Conservation (phyloP, 257 asterid genomes). For the Solanum tarapatanum region DNA sequence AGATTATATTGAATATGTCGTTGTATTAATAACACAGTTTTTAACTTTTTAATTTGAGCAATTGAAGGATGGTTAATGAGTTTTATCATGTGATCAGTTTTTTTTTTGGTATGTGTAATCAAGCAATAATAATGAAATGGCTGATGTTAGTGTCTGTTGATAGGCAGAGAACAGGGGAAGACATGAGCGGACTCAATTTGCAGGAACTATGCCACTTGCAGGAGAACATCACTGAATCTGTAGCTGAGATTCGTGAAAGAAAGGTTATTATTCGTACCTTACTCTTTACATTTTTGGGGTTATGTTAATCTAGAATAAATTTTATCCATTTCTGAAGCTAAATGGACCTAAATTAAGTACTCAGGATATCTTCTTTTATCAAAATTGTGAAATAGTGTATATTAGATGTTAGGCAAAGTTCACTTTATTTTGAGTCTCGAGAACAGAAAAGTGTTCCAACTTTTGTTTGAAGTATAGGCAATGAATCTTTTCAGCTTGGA, state of each 20-base stretch:
- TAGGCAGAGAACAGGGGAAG: conserved; percentile 33
- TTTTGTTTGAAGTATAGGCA: background rate
- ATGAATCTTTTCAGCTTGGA: background rate
- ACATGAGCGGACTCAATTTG: conserved; percentile 24
- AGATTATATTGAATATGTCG: background rate
- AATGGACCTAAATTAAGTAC: background rate
- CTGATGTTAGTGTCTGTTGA: background rate
- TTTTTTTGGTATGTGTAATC: background rate
- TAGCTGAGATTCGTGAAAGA: conserved; percentile 18
- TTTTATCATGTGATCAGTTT: background rate
- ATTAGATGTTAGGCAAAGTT: background rate
- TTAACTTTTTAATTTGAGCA: background rate
- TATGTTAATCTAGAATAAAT: background rate
- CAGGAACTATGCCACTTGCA: conserved; percentile 15
- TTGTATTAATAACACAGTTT: background rate
- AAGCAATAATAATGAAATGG: background rate
- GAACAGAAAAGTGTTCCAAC: background rate
- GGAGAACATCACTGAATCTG: conserved; percentile 11
- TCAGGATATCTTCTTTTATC: background rate
- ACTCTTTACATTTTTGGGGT: background rate
- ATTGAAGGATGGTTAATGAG: background rate
- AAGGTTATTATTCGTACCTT: conserved; percentile 3
- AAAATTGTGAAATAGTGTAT: background rate
- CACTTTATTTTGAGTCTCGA: background rate
- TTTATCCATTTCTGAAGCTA: background rate